Evolutionary conservation across 2,329 filamentous ascomycete species (phyloP).

Genomic region (Phaeophleospora eucalypticola): DNA sequence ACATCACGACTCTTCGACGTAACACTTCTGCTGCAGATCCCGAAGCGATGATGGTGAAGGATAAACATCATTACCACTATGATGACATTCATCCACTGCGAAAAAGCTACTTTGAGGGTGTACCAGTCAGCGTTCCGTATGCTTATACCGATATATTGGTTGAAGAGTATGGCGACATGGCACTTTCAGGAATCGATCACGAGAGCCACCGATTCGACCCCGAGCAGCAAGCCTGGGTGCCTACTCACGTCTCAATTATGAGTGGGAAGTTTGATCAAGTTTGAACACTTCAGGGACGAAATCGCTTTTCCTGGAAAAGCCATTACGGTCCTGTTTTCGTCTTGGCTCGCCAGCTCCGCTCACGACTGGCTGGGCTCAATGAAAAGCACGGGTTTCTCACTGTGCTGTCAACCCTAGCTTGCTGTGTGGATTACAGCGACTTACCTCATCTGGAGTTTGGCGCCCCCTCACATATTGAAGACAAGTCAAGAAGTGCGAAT

Average conservation of each 20-base stretch:
- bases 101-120: slow-evolving; percentile 51
- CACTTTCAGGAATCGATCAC: slow-evolving; percentile 46
- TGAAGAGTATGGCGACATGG: slow-evolving; percentile 52
- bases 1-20: slow-evolving; percentile 55
- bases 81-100: slow-evolving; percentile 56
- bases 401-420: no score
- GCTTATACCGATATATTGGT: slow-evolving; percentile 52
- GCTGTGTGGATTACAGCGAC: no score
- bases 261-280: background rate
- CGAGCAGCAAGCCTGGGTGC: slow-evolving; percentile 30
- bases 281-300: background rate
- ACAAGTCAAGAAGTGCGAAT: no score
- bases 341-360: no score
- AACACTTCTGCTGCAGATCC: slow-evolving; percentile 38
- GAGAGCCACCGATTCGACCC: slow-evolving; percentile 41
- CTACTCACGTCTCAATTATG: slow-evolving; percentile 1
- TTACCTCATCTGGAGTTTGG: no score
- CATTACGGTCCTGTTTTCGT: no score
- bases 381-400: no score
- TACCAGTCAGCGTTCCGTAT: slow-evolving; percentile 53
- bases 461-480: no score
- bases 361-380: no score
- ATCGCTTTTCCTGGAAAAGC: background rate
- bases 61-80: slow-evolving; percentile 51
- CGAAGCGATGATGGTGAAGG: slow-evolving; percentile 53